A percentile compares a stretch with the other conserved stretches of the same genome.
Evolutionary conservation across 2,329 filamentous ascomycete species (phyloP).

Genomic region (Zymoseptoria ardabiliae): DNA sequence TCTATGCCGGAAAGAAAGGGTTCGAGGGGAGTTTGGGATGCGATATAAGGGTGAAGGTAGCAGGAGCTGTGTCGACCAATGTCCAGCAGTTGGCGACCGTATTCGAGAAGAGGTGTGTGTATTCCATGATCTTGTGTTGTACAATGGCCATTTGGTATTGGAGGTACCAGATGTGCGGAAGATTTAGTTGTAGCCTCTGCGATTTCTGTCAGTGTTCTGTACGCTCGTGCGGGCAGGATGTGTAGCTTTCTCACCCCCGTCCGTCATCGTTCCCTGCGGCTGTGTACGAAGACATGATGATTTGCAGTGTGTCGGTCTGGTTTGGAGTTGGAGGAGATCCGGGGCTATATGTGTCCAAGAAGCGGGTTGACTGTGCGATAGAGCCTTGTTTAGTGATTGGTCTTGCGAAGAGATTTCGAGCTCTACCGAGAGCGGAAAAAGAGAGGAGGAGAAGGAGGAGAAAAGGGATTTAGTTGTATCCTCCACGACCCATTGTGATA

Average conservation of each 20-base stretch:
- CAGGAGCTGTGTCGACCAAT: slow-evolving; percentile 3
- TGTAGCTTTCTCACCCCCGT: neutral
- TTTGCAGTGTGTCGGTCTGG: neutral
- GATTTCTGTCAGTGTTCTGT: neutral
- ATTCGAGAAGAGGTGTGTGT: no score
- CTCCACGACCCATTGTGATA: slow-evolving; percentile 33
- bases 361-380: neutral
- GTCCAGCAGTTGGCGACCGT: slow-evolving; percentile 1
- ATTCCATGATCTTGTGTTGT: no score
- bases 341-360: neutral
- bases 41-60: slow-evolving; percentile 1
- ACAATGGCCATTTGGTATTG: no score
- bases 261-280: neutral
- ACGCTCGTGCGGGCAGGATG: neutral
- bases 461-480: slow-evolving; percentile 34
- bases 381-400: neutral
- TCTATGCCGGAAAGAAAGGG: no score
- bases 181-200: neutral
- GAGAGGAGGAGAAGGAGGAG: neutral
- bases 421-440: neutral
- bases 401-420: neutral
- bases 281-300: neutral
- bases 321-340: neutral
- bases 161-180: no score
- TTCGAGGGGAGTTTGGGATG: neutral